Base-by-base conservation (phyloP, 192 early-diverging fungal species). In the Spizellomyces punctatus region DNA sequence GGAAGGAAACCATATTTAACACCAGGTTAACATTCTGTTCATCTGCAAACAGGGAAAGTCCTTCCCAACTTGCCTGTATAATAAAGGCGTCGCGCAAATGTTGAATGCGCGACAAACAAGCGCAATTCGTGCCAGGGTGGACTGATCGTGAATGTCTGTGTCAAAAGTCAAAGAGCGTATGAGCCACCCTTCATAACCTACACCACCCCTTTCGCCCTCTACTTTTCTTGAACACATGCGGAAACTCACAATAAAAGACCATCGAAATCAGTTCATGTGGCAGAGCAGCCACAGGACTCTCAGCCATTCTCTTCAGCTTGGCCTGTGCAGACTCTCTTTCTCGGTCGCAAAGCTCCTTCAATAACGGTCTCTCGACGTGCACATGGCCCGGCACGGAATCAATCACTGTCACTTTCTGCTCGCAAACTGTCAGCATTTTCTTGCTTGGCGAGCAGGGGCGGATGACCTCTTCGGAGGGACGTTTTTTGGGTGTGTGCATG, bases 201-300 rank as follows among this genome's bases (percentile, higher is more conserved):
- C 8, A 61, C 27, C 2, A 4, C 2, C 9, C 12, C 17, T 45
- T 22, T 16, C 9, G 9, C n/a, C 4, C 19, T 19, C 1, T 10
- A 22, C 5, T 1, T 21, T 21, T 41, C 21, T 8, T 36, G 8
- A 36, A 8, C 21, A 41, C 14, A 16, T 16, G 57, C 5, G 14
- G 0, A n/a, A n/a, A 58, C 69, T 57, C 44, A 75, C 71, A 59
- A 5, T 12, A 16, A n/a, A 76, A 65, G 12, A 76, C 55, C 66
- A 76, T 76, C 10, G 19, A 46, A 16, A 76, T n/a, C 10, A 76
- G 36, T 54, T 76, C 75, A 36, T 70, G 60, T 10, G 75, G 75
- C 16, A 76, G 52, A 14, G 14, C 43, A 46, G 69, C 22, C n/a
- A 71, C 45, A n/a, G 67, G 67, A 27, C 60, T 62, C 21, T n/a